Evolutionary conservation across 164 flowering plant species (phyloP).

Genomic region (Nymphaea colorata): DNA sequence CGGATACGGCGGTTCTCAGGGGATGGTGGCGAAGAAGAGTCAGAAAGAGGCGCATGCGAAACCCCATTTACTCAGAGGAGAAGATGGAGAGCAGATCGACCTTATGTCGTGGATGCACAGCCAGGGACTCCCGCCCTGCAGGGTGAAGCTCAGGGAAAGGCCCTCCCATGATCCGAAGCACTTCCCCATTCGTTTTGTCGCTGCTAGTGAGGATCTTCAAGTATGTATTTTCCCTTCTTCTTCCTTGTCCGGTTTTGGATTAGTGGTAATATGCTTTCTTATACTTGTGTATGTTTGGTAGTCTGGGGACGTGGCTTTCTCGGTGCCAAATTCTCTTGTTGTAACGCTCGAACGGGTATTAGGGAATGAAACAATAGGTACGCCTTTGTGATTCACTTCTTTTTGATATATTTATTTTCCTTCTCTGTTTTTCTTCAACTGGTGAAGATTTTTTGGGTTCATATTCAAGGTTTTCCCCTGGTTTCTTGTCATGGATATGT

Average conservation of each 20-base stretch:
- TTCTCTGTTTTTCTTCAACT: not conserved
- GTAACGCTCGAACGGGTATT: slow-evolving; percentile 93
- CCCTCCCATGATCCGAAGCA: slow-evolving; percentile 45
- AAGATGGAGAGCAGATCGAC: slow-evolving; percentile 31
- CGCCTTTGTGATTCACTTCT: too few species aligned
- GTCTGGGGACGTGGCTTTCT: slow-evolving; percentile 87
- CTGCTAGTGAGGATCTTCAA: slow-evolving; percentile 88
- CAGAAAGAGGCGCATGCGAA: slow-evolving; percentile 24
- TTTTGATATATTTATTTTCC: not conserved
- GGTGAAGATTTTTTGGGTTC: too few species aligned
- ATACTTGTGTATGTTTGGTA: slow-evolving; percentile 13
- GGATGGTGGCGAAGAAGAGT: slow-evolving; percentile 37
- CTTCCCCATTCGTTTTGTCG: slow-evolving; percentile 69
- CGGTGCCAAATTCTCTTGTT: slow-evolving; percentile 81
- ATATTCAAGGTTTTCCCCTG: too few species aligned
- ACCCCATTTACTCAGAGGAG: slow-evolving; percentile 20
- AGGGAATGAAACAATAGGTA: slow-evolving; percentile 91
- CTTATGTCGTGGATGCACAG: slow-evolving; percentile 91
- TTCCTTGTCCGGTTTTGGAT: not conserved
- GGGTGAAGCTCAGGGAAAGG: slow-evolving; percentile 63
- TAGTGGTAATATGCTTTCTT: not conserved
- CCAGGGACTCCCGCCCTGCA: slow-evolving; percentile 84
- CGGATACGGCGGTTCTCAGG: slow-evolving; percentile 34
- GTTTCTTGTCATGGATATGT: too few species aligned
- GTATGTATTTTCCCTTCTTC: slow-evolving; percentile 15